Evolutionary conservation across 768 basidiomycete genomes (phyloP), one percentile per base, ranked within the genome.

Genomic region (Phanerodontia chrysosporium): DNA sequence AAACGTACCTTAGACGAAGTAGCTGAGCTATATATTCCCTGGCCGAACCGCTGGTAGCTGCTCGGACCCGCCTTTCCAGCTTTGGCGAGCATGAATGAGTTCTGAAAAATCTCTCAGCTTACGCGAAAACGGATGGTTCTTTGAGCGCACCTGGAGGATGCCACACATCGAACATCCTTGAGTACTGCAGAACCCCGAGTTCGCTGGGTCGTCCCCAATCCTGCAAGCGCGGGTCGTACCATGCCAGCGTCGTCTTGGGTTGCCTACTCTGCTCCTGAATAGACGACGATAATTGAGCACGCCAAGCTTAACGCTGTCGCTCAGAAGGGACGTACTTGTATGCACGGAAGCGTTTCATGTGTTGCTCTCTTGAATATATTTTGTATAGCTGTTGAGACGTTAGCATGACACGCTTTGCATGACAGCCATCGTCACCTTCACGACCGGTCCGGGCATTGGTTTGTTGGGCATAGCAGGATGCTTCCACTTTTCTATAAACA

Each of bases 11-110:
- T 68, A 8, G 65, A 69, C 13, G 68, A 69, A 3, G 68, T 69
- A 22, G 67, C 68, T 18, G 68, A 68, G n/a, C 66, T 68, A 51
- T 69, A 69, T 35, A 69, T 65, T 2, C 68, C 68, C 2, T 22
- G 35, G 22, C 68, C 68, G 49, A 69, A 69, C 8, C 67, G 63
- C 10, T 64, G 64, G 51, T 64, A 67, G 56, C 66, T 68, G 16
- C 61, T 66, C 7, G 39, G 39, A 18, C 8, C 39, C 18, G 18
- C 39, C 60, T 57, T 18, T 14, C 62, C 58, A 6, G 39, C 55
- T 18, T 57, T 58, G 21, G 62, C 62, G 1, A 63, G 45, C 42
- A 62, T 48, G 58, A 69, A 69, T 5, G 68, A 67, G 39, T 18
- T 18, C 39, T 42, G 39, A 9, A 42, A 42, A 4, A 42, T 18